Conservation (phyloP, 1,284 basidiomycete genomes). For the Malassezia furfur region DNA sequence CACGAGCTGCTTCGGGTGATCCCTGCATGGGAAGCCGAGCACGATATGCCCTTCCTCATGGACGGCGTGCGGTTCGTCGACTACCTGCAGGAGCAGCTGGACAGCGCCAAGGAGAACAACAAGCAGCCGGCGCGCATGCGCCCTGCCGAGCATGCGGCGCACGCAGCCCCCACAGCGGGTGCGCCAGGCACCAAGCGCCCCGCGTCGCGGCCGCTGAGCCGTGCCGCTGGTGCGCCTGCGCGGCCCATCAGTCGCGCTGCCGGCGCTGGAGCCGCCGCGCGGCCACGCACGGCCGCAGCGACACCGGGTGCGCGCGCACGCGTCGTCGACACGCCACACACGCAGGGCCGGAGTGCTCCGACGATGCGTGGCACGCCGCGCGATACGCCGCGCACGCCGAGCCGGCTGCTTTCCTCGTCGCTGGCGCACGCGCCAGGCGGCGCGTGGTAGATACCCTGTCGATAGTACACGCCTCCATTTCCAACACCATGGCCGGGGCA, state of each 20-base stretch:
- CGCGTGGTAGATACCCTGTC: conserved; percentile 9
- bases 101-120: conserved; percentile 28
- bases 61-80: conserved; percentile 74
- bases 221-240: neutral
- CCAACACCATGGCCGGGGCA: neutral
- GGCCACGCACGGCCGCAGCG: conserved; percentile 1
- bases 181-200: neutral
- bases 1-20: conserved; percentile 70
- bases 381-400: conserved; percentile 10
- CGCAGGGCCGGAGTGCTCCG: neutral
- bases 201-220: neutral
- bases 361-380: neutral
- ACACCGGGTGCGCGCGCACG: neutral
- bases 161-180: neutral
- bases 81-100: conserved; percentile 53
- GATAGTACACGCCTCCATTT: conserved; percentile 7
- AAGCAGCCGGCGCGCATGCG: conserved; percentile 1
- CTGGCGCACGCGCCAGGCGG: neutral
- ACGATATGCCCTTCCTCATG: conserved; percentile 69
- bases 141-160: neutral
- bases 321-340: neutral
- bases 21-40: conserved; percentile 76
- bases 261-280: neutral
- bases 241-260: neutral
- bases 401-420: conserved; percentile 10